Percentiles rank a stretch among this genome's conserved stretches.
Conservation (phyloP, 345 rosid species). For the Acer campestre region DNA sequence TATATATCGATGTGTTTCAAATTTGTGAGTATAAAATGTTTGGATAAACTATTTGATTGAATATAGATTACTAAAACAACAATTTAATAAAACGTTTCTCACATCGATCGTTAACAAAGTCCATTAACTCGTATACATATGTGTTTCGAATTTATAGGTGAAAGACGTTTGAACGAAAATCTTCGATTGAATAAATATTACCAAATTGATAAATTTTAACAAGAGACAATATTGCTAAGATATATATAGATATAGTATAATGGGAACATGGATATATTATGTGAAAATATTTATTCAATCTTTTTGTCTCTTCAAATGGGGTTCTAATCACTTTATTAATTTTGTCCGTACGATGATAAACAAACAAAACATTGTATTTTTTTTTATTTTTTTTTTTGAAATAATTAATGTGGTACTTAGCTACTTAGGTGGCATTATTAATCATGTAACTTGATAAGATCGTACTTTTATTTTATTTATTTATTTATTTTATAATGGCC, state of each 20-base stretch:
- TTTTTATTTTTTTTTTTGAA: too few relatives aligned
- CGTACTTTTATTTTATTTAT: neutral
- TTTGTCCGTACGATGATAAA: constrained; percentile 39
- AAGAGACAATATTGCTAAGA: too few relatives aligned
- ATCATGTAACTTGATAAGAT: constrained; percentile 19
- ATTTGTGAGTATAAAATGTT: neutral
- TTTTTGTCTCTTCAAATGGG: constrained; percentile 36
- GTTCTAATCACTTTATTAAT: constrained; percentile 12
- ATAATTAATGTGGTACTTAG: neutral
- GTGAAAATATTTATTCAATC: neutral
- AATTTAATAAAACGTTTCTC: too few relatives aligned
- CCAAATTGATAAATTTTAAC: neutral
- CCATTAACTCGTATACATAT: too few relatives aligned
- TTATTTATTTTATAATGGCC: constrained; percentile 29
- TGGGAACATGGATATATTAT: neutral
- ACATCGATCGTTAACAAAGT: too few relatives aligned
- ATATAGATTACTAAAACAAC: too few relatives aligned
- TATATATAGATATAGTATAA: neutral
- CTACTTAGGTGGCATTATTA: neutral
- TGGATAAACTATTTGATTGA: too few relatives aligned
- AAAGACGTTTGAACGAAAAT: too few relatives aligned
- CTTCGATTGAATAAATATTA: neutral
- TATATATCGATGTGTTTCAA: too few relatives aligned
- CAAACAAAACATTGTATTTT: constrained; percentile 3
- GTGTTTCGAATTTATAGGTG: too few relatives aligned